Evolutionary conservation across 1,139 yeast species (phyloP).

Genomic region (Geotrichum restrictum): DNA sequence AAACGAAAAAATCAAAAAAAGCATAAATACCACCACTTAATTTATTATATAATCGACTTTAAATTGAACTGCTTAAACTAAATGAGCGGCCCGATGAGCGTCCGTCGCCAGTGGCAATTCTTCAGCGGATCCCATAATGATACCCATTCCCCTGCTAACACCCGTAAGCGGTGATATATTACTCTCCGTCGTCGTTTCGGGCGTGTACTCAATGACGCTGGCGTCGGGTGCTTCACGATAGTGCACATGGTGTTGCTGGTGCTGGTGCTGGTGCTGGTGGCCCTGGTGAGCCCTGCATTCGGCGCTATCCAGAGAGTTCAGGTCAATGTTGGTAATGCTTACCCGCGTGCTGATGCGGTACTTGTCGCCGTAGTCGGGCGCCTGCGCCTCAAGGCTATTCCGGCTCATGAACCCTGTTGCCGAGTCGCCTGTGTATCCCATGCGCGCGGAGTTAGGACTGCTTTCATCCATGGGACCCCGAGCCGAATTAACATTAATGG

Average conservation of each 20-base stretch:
- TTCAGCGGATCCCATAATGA: constrained; percentile 3
- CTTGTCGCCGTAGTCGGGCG: not conserved
- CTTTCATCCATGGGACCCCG: no score
- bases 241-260: no score
- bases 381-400: constrained; percentile 2
- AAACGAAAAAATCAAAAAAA: no score
- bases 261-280: not conserved
- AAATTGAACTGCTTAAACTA: not conserved
- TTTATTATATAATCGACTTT: no score
- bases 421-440: not conserved
- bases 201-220: not conserved
- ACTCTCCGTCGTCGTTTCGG: not conserved
- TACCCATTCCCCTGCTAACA: not conserved
- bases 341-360: constrained; percentile 4
- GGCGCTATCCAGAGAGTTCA: not conserved
- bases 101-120: not conserved
- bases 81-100: no score
- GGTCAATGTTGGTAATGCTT: constrained; percentile 2
- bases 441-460: not conserved
- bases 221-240: not conserved
- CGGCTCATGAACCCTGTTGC: constrained; percentile 1
- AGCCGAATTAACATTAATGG: not conserved
- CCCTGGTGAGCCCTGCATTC: not conserved
- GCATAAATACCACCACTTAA: no score
- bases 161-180: constrained; percentile 1